A percentile compares a stretch with the other conserved stretches of the same genome.
phyloP scores from a whole-genome alignment of 164 flowering plant species.

The Berberis vulgaris region DNA sequence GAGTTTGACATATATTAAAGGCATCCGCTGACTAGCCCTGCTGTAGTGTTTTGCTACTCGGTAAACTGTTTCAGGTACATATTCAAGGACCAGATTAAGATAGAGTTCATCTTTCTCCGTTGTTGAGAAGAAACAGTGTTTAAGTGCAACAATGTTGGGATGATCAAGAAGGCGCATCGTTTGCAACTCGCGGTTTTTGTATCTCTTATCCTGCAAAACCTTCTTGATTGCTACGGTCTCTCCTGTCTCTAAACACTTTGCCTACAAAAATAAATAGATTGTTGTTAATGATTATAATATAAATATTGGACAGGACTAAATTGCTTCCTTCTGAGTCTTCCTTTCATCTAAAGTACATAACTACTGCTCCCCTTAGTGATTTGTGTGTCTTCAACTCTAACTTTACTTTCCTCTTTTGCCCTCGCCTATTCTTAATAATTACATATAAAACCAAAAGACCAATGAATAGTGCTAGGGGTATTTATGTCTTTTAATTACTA shows the following conservation, averaged over 20 bases:
- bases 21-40: slow-evolving; percentile 66
- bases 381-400: no score
- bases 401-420: no score
- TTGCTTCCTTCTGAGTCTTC: no score
- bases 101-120: slow-evolving; percentile 72
- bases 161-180: slow-evolving; percentile 81
- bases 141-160: slow-evolving; percentile 62
- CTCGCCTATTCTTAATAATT: no score
- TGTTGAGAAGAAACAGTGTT: slow-evolving; percentile 75
- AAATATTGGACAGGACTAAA: no score
- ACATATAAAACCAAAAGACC: no score
- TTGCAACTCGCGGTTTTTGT: slow-evolving; percentile 72
- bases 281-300: no score
- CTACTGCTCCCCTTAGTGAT: no score
- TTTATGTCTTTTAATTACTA: no score
- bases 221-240: slow-evolving; percentile 75
- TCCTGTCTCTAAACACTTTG: slow-evolving; percentile 67
- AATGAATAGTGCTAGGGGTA: no score
- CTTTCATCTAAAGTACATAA: no score
- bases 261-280: slow-evolving; percentile 25
- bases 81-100: slow-evolving; percentile 73
- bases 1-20: slow-evolving; percentile 59
- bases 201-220: slow-evolving; percentile 71
- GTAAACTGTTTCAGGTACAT: slow-evolving; percentile 70
- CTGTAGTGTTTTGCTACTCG: slow-evolving; percentile 63